Evolutionary conservation across 1,139 yeast species (phyloP).

Genomic region (Kurtzmaniella quercitrusa): DNA sequence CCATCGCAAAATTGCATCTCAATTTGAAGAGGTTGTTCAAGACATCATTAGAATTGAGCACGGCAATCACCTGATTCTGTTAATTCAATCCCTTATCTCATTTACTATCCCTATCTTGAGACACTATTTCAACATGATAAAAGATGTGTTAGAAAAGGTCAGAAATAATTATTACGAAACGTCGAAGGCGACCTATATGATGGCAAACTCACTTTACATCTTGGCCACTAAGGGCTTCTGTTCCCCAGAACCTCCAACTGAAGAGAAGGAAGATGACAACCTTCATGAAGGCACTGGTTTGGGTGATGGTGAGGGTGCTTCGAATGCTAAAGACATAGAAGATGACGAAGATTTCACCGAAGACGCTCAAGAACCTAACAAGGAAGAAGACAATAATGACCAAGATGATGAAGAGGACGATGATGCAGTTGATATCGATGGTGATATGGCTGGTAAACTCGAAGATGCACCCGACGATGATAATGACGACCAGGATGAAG

Average conservation of each 20-base stretch:
- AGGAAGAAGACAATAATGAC: constrained; percentile 64
- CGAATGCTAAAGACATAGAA: constrained; percentile 79
- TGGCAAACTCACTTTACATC: constrained; percentile 53
- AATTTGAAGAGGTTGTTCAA: constrained; percentile 17
- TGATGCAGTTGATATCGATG: constrained; percentile 90
- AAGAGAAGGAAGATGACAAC: constrained; percentile 59
- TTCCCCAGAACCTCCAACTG: constrained; percentile 78
- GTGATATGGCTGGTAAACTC: constrained; percentile 92
- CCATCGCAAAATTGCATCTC: constrained; percentile 23
- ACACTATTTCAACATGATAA: constrained; percentile 47
- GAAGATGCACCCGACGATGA: constrained; percentile 78
- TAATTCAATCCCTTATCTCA: constrained; percentile 42
- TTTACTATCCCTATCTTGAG: constrained; percentile 57
- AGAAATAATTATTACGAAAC: constrained; percentile 46
- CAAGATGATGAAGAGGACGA: constrained; percentile 61
- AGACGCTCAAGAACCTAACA: constrained; percentile 81
- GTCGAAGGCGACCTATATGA: constrained; percentile 58
- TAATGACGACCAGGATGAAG: constrained; percentile 52
- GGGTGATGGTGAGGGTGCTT: constrained; percentile 94
- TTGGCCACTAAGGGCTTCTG: constrained; percentile 90
- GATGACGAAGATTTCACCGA: constrained; percentile 91
- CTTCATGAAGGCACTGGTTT: constrained; percentile 89
- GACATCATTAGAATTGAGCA: constrained; percentile 28
- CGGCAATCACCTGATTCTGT: constrained; percentile 28
- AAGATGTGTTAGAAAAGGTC: constrained; percentile 36